Conservation (phyloP, 1,284 basidiomycete species). For the Moesziomyces sp. region DNA sequence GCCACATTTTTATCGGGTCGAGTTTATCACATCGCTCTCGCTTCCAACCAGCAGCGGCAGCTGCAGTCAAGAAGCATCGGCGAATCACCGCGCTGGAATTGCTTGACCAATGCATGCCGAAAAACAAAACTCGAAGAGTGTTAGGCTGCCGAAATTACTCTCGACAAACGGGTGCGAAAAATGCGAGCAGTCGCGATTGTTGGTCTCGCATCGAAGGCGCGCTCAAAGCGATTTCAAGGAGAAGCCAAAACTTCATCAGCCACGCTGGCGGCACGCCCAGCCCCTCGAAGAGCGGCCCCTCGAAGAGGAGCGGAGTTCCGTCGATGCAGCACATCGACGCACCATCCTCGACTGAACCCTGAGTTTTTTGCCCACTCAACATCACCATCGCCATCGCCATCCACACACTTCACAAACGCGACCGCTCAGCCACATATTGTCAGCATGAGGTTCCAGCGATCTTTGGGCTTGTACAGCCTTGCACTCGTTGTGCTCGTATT, state of each 20-base stretch:
- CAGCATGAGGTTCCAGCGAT: constrained; percentile 18
- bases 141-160: too few relatives aligned
- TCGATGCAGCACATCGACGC: constrained; percentile 5
- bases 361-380: background rate
- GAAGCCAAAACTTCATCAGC: background rate
- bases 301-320: constrained; percentile 24
- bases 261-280: too few relatives aligned
- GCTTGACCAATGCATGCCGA: too few relatives aligned
- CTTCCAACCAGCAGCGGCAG: constrained; percentile 1
- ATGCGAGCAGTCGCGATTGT: too few relatives aligned
- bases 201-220: too few relatives aligned
- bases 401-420: too few relatives aligned
- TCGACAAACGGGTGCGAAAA: too few relatives aligned
- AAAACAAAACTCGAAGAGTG: too few relatives aligned
- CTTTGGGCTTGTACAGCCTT: constrained; percentile 22
- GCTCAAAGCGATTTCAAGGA: background rate
- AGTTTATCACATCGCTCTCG: constrained; percentile 7
- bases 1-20: constrained; percentile 13
- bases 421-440: too few relatives aligned
- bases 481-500: constrained; percentile 28
- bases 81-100: constrained; percentile 21
- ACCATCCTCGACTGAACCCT: constrained; percentile 8
- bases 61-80: constrained; percentile 9
- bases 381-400: background rate
- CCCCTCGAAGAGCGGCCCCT: too few relatives aligned